Base-by-base conservation (phyloP, 2,329 filamentous ascomycete genomes). In the Stenocarpella maydis region DNA sequence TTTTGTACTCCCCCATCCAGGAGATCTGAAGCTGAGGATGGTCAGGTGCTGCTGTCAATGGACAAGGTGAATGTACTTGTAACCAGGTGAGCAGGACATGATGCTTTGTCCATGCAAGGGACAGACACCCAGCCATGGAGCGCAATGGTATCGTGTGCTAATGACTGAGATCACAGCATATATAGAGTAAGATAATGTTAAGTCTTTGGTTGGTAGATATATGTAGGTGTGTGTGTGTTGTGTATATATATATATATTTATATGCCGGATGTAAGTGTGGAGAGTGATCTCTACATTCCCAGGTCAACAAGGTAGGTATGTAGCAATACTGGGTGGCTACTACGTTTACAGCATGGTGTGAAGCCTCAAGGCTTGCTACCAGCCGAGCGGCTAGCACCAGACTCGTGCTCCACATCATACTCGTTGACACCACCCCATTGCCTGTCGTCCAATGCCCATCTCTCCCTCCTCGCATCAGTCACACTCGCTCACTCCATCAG, bases 361-460 rank as follows among this genome's bases (percentile, higher is more conserved):
- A 37, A 37, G 34, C 34, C 34, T 9, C 34, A 37, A 37, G 34
- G 10, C 34, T 10, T 58, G 15, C 28, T 45, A n/a, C 43, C 37
- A 43, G 58, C 43, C 14, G n/a, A n/a, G n/a, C n/a, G 43, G 28
- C 43, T 37, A 49, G 41, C 41, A 34, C 58, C 58, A 49, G 58
- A 63, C 58, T n/a, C 28, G 34, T 54, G 58, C 58, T 63, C 58
- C 58, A 63, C 58, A 49, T 63, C 58, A 41, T 41, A 28, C 28
- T 19, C 43, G 58, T 63, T 63, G 58, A 45, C 58, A 63, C 58
- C n/a, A 49, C 58, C 28, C 9, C 34, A 37, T 2, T 37, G 34
- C 34, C 10, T 37, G 34, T 37, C 34, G 34, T 37, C 53, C 58
- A 63, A 21, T 28, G 47, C 41, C 58, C 58, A 63, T 63, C 58